Conservation (phyloP, 331 rosid species). For the Prunus yedoensis region DNA sequence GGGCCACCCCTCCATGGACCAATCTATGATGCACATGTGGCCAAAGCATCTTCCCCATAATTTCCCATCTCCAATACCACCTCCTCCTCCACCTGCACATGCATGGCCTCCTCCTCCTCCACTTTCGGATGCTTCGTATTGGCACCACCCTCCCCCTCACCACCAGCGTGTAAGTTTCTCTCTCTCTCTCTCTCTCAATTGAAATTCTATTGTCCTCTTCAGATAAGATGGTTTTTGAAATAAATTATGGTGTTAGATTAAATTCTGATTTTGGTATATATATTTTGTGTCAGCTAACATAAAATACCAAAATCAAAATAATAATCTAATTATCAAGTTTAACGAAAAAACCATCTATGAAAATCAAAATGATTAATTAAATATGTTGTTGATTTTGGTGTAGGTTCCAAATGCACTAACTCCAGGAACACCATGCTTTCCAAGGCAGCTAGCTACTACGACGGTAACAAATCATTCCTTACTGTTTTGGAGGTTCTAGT, state of each 20-base stretch:
- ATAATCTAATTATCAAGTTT: too few relatives aligned
- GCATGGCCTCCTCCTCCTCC: constrained; percentile 38
- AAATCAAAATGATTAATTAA: not conserved
- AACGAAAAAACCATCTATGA: too few relatives aligned
- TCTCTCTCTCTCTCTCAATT: too few relatives aligned
- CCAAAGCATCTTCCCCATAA: constrained; percentile 48
- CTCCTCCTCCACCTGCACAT: constrained; percentile 24
- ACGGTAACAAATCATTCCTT: constrained; percentile 48
- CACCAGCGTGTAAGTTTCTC: constrained; percentile 44
- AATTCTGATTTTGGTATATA: too few relatives aligned
- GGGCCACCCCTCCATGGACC: constrained; percentile 88
- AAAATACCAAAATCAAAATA: too few relatives aligned
- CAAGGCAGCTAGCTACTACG: constrained; percentile 59
- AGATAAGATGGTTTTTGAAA: too few relatives aligned
- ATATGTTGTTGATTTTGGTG: constrained; percentile 3
- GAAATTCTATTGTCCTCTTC: too few relatives aligned
- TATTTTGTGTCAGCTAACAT: too few relatives aligned
- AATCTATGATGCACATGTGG: constrained; percentile 60
- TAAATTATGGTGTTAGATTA: too few relatives aligned
- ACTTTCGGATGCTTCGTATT: constrained; percentile 49
- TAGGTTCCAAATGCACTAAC: constrained; percentile 53
- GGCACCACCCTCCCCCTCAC: constrained; percentile 43
- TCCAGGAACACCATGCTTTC: constrained; percentile 58
- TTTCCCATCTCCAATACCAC: constrained; percentile 38
- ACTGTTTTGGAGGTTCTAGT: constrained; percentile 38